phyloP scores from a whole-genome alignment of 2,329 filamentous ascomycete species.

The Nemania diffusa region DNA sequence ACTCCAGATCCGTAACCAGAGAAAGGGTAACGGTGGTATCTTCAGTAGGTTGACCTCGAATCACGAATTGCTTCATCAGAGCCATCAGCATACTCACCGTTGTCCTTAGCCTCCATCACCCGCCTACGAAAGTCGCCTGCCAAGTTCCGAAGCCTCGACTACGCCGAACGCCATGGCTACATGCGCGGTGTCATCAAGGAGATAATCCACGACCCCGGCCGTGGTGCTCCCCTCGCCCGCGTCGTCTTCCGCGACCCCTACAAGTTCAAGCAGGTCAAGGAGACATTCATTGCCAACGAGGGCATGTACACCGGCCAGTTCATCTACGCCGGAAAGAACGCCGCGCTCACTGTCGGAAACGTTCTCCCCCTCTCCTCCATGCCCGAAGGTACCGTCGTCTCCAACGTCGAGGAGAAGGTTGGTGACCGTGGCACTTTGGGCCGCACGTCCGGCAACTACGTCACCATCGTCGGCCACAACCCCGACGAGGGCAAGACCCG shows the following conservation, averaged over 20 bases:
- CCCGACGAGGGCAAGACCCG: constrained; percentile 99
- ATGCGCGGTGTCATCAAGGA: constrained; percentile 97
- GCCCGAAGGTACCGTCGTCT: constrained; percentile 98
- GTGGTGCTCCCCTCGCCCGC: constrained; percentile 96
- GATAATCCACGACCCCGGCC: constrained; percentile 98
- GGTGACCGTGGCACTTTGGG: constrained; percentile 97
- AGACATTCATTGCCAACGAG: constrained; percentile 99
- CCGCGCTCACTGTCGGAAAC: constrained; percentile 95
- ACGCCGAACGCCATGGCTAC: constrained; percentile 96
- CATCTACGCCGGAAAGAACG: constrained; percentile 99
- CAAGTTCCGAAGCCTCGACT: constrained; percentile 97
- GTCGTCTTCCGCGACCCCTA: constrained; percentile 98
- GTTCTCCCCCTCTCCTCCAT: constrained; percentile 92
- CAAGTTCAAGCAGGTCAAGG: constrained; percentile 95
- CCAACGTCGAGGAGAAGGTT: constrained; percentile 99
- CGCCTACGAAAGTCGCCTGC: constrained; percentile 94
- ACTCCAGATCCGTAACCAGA: constrained; percentile 70
- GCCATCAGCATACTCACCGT: constrained; percentile 38
- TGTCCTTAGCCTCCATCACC: constrained; percentile 74
- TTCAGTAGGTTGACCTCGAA: constrained; percentile 48
- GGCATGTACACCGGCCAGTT: constrained; percentile 99
- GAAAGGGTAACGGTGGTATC: constrained; percentile 52
- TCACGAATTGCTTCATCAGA: constrained; percentile 10
- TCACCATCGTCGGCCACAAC: constrained; percentile 98
- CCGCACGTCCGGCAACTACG: constrained; percentile 98